Conservation (phyloP, 371 early-diverging fungal species). For the Syncephalis fuscata region DNA sequence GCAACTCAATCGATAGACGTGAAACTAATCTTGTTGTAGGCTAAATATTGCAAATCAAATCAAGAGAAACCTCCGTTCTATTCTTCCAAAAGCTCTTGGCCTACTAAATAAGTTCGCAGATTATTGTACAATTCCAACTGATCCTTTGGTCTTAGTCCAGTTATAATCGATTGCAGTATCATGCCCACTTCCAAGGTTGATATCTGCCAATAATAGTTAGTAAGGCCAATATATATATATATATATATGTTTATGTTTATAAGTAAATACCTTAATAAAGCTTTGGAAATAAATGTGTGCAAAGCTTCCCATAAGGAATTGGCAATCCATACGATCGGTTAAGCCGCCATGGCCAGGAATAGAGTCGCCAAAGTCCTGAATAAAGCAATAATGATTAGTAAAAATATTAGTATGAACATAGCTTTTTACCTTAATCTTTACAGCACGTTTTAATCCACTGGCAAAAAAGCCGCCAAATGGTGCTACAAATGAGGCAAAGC, state of each 20-base stretch:
- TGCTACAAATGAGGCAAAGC: slow-evolving; percentile 93
- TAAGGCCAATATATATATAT: neutral
- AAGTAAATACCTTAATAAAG: slow-evolving; percentile 51
- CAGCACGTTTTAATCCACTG: slow-evolving; percentile 94
- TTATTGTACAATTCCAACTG: slow-evolving; percentile 35
- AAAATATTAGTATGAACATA: neutral
- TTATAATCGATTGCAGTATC: slow-evolving; percentile 28
- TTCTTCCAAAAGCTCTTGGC: slow-evolving; percentile 27
- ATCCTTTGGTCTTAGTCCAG: slow-evolving; percentile 24
- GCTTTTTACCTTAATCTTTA: slow-evolving; percentile 65
- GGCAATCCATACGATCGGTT: slow-evolving; percentile 97
- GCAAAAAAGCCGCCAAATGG: slow-evolving; percentile 99
- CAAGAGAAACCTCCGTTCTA: slow-evolving; percentile 1
- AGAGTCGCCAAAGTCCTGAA: slow-evolving; percentile 80
- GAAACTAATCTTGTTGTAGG: too few relatives aligned
- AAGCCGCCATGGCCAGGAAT: slow-evolving; percentile 99
- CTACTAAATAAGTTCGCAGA: slow-evolving; percentile 30
- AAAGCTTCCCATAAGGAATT: slow-evolving; percentile 95
- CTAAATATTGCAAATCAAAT: too few relatives aligned
- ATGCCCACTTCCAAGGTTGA: slow-evolving; percentile 26
- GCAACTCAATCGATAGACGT: too few relatives aligned
- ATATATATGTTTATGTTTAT: neutral
- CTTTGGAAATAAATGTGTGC: slow-evolving; percentile 81
- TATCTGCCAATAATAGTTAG: slow-evolving; percentile 63
- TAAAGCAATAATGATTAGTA: neutral